Evolutionary conservation across 106 monocot genomes (phyloP), one percentile per base, ranked within the genome.

Genomic region (Narthecium ossifragum): DNA sequence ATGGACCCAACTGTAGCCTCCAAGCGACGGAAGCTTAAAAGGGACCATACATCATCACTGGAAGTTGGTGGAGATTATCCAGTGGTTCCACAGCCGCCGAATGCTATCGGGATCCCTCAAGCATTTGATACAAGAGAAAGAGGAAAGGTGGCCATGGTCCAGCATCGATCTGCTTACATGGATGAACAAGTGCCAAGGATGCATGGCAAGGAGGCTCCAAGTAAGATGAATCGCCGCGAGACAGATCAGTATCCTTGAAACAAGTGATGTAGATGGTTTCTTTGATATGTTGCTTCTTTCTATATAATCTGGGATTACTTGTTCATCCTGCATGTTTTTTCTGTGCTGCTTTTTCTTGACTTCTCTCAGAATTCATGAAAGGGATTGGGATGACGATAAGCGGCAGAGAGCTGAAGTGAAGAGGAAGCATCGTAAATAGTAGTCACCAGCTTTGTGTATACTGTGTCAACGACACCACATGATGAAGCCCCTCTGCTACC

Each of bases 341-440:
- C 13, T 32, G 13, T 31, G 5, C 10, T 31, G 10, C 47, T n/a
- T 7, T 26, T 38, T 8, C 14, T 8, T 41, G 22, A 54, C 22
- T 15, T 1, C 28, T 62, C 27, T 65, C 61, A 94, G 94, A 74
- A 31, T 72, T 9, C 66, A 77, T 38, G 96, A 96, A 67, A 76
- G 86, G 39, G 96, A 96, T 34, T 84, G 90, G 90, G 96, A 96
- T 41, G 90, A 96, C 41, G 96, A 96, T 51, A 96, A 86, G 60
- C 80, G 90, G 5, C 78, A 66, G 40, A 80, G 96, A 70, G 50
- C 80, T 39, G 96, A 96, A 62, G 73, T 80, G 38, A 96, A 96
- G 54, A 83, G 96, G 55, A 96, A 96, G 68, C 96, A 96, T 59
- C 82, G 96, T n/a, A 96, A 96, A 56, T 92, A 78, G 54, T 14